Evolutionary conservation across 176 grass and related monocot species (phyloP).

Genomic region (Cenchrus americanus): DNA sequence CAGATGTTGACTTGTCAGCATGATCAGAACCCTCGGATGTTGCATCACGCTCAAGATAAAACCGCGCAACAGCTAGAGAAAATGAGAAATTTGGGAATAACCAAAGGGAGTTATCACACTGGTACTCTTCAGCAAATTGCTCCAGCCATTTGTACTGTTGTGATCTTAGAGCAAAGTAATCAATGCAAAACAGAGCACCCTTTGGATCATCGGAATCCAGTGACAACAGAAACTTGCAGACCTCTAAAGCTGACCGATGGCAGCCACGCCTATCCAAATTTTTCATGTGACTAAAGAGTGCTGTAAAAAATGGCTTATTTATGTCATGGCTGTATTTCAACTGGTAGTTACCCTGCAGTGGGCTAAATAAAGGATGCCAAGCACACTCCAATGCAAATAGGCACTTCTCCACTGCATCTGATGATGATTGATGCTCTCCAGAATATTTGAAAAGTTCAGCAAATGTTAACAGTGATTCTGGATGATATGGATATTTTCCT

Average conservation of each 20-base stretch:
- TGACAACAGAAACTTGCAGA: conserved; percentile 93
- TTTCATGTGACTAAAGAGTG: conserved; percentile 95
- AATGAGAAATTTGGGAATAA: conserved; percentile 90
- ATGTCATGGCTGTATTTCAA: conserved; percentile 83
- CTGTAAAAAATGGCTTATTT: conserved; percentile 87
- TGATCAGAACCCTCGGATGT: conserved; percentile 40
- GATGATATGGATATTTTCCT: conserved; percentile 76
- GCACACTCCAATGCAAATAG: conserved; percentile 92
- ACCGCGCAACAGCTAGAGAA: conserved; percentile 85
- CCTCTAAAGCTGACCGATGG: conserved; percentile 93
- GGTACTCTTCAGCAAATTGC: conserved; percentile 82
- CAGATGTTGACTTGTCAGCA: conserved; percentile 65
- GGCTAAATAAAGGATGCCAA: conserved; percentile 80
- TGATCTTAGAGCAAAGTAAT: conserved; percentile 96
- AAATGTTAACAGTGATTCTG: conserved; percentile 91
- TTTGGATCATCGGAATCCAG: conserved; percentile 90
- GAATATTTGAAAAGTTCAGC: conserved; percentile 96
- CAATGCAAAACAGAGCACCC: conserved; percentile 94
- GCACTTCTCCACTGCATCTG: conserved; percentile 85
- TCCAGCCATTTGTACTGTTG: conserved; percentile 94
- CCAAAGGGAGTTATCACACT: conserved; percentile 84
- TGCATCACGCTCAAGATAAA: conserved; percentile 74
- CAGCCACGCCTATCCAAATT: conserved; percentile 91
- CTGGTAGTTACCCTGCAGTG: conserved; percentile 66
- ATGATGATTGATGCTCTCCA: conserved; percentile 89